Conservation (phyloP, 805 yeast genomes). For the Pichia occidentalis region DNA sequence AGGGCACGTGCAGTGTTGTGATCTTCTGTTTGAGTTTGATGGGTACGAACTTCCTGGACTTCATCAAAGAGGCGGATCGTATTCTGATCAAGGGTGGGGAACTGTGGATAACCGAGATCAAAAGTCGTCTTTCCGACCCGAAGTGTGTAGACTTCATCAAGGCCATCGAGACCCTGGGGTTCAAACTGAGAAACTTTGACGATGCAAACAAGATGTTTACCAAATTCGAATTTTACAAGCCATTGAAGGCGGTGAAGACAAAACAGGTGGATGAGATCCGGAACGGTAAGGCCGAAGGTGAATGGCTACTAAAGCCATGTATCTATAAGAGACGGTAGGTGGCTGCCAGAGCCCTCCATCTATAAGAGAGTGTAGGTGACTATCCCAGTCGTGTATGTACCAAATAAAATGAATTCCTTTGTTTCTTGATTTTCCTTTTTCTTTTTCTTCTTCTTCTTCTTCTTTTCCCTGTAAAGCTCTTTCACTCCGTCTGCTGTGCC, state of each 20-base stretch:
- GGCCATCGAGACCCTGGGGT: constrained; percentile 70
- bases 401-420: too few species aligned
- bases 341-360: too few species aligned
- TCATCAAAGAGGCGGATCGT: constrained; percentile 83
- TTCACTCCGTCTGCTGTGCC: too few species aligned
- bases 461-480: too few species aligned
- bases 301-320: constrained; percentile 92
- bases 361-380: too few species aligned
- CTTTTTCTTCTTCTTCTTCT: too few species aligned
- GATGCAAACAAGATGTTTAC: constrained; percentile 89
- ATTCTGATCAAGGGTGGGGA: constrained; percentile 87
- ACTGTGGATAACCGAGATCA: constrained; percentile 96
- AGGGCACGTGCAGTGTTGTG: constrained; percentile 78
- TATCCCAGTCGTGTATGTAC: too few species aligned
- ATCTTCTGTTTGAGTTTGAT: constrained; percentile 89
- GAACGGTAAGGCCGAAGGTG: constrained; percentile 61
- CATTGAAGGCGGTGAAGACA: constrained; percentile 61
- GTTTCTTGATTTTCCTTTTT: too few species aligned
- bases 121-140: constrained; percentile 77
- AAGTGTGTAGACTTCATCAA: constrained; percentile 77
- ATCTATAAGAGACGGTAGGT: constrained; percentile 80
- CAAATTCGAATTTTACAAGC: constrained; percentile 89
- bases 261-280: constrained; percentile 54
- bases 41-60: constrained; percentile 96
- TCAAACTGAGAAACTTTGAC: constrained; percentile 84